These are phyloP conservation scores for Phytophthora quininea DNA, from an alignment of 352 stramenopile species.

Conservation along the genomic window DNA sequence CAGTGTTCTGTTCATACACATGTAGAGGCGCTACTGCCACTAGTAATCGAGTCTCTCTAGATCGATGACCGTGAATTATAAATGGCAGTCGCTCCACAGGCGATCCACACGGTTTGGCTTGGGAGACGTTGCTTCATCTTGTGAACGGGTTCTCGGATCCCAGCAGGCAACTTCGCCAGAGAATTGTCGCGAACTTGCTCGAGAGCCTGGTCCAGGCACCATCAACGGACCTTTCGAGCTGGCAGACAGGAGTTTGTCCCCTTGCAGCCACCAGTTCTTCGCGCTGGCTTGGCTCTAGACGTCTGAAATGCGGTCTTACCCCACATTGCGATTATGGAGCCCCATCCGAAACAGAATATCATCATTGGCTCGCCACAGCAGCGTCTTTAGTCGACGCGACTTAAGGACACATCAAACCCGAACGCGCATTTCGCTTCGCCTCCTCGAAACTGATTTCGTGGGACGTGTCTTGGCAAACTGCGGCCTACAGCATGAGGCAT, in stretches of 20 bases:
- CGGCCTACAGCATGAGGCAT: no score
- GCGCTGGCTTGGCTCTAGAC: no score
- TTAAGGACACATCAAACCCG: constrained; percentile 31
- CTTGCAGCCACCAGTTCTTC: not conserved
- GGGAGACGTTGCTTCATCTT: not conserved
- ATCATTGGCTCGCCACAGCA: no score
- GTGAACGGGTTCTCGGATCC: not conserved
- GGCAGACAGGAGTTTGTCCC: not conserved
- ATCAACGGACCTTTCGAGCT: not conserved
- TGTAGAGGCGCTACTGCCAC: no score
- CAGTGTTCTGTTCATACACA: no score
- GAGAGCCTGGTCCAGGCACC: not conserved
- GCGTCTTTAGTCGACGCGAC: constrained; percentile 27
- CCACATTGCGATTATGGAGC: not conserved
- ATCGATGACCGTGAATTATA: no score
- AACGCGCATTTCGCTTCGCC: constrained; percentile 24
- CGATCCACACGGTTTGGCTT: no score
- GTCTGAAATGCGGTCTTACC: no score
- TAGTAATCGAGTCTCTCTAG: no score
- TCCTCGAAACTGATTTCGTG: constrained; percentile 29
- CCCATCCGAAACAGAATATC: no score
- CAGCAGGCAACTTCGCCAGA: not conserved
- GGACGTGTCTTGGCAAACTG: constrained; percentile 7
- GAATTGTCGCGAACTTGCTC: not conserved
- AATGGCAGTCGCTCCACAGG: no score